These are phyloP conservation scores for Salinomyces thailandicus DNA, from an alignment of 2,329 filamentous ascomycete species.

Conservation along the genomic window DNA sequence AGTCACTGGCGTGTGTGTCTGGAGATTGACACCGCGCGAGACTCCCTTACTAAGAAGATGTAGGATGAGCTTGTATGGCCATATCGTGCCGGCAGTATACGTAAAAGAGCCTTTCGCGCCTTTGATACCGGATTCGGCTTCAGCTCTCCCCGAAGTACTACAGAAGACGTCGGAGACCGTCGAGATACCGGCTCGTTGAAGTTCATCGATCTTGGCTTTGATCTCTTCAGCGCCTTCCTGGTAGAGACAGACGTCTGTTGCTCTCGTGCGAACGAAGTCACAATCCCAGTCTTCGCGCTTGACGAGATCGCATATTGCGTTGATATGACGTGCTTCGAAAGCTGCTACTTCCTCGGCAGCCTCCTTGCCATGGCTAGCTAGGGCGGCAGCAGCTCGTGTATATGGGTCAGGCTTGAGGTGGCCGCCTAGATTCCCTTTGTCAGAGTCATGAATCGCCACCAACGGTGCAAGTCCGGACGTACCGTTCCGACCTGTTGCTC, in stretches of 20 bases:
- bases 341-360: constrained; percentile 18
- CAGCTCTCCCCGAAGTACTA: constrained; percentile 19
- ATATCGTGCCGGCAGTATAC: constrained; percentile 51
- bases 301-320: constrained; percentile 25
- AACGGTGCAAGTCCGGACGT: too few relatives aligned
- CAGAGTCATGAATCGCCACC: too few relatives aligned
- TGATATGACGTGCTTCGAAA: constrained; percentile 21
- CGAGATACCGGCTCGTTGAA: constrained; percentile 21
- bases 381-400: constrained; percentile 15
- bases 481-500: constrained; percentile 57
- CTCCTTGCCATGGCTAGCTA: constrained; percentile 16
- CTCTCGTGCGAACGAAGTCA: constrained; percentile 32
- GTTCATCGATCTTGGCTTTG: constrained; percentile 21
- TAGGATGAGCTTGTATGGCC: constrained; percentile 70
- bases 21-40: constrained; percentile 52
- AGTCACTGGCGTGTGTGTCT: constrained; percentile 56
- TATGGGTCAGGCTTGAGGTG: constrained; percentile 30
- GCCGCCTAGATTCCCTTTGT: constrained; percentile 16
- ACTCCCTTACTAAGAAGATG: constrained; percentile 54
- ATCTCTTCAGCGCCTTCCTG: constrained; percentile 13
- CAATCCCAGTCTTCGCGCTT: constrained; percentile 30
- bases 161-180: constrained; percentile 24
- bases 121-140: constrained; percentile 28
- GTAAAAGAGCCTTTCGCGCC: constrained; percentile 22
- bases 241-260: constrained; percentile 28